phyloP scores from a whole-genome alignment of 2,329 filamentous ascomycete genomes.

The Phialocephala subalpina region DNA sequence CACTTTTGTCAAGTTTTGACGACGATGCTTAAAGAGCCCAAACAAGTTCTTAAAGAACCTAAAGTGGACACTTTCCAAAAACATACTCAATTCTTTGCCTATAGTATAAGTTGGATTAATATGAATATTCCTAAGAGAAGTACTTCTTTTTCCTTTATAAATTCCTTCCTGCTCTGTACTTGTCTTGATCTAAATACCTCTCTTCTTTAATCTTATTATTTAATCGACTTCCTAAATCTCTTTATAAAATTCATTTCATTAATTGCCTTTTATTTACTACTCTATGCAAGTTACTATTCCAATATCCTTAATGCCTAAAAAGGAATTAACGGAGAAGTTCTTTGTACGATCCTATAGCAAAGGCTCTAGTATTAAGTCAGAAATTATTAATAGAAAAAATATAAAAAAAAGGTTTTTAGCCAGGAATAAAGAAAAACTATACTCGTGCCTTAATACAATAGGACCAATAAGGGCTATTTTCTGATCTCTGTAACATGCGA shows the following conservation, averaged over 20 bases:
- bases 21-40: too few relatives aligned
- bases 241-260: slow-evolving; percentile 26
- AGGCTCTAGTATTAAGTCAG: too few relatives aligned
- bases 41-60: slow-evolving; percentile 1
- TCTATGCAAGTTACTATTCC: slow-evolving; percentile 24
- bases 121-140: slow-evolving; percentile 18
- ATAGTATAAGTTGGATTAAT: slow-evolving; percentile 21
- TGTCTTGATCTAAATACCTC: slow-evolving; percentile 19
- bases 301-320: slow-evolving; percentile 27
- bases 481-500: too few relatives aligned
- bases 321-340: slow-evolving; percentile 24
- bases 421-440: too few relatives aligned
- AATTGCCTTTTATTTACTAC: slow-evolving; percentile 7
- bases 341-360: slow-evolving; percentile 26
- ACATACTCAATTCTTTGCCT: slow-evolving; percentile 16
- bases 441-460: too few relatives aligned
- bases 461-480: too few relatives aligned
- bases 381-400: too few relatives aligned
- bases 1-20: too few relatives aligned
- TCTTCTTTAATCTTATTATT: slow-evolving; percentile 19
- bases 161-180: slow-evolving; percentile 20
- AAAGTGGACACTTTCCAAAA: slow-evolving; percentile 12
- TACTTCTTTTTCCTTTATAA: slow-evolving; percentile 23
- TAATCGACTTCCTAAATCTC: slow-evolving; percentile 18
- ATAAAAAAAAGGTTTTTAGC: too few relatives aligned